Conservation (phyloP, 1,284 basidiomycete genomes). For the Rhizopogon parksii region DNA sequence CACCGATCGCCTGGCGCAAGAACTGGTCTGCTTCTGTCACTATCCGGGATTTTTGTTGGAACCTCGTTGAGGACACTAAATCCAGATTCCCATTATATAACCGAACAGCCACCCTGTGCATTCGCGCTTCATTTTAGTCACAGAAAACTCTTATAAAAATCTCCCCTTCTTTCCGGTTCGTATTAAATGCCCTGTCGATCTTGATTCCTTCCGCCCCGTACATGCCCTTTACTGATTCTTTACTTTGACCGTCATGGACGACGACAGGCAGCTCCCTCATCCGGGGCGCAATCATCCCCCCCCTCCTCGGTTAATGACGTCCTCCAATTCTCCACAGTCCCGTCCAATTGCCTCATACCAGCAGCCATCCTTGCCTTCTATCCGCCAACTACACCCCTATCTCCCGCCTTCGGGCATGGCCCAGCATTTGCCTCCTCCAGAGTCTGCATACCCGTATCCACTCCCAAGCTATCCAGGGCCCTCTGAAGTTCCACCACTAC, state of each 20-base stretch:
- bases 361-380: conserved; percentile 48
- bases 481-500: conserved; percentile 22
- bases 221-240: conserved; percentile 11
- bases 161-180: conserved; percentile 18
- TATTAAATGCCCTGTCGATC: conserved; percentile 17
- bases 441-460: conserved; percentile 22
- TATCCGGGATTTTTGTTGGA: conserved; percentile 25
- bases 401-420: conserved; percentile 36
- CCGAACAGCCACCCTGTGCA: conserved; percentile 21
- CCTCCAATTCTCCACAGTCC: conserved; percentile 16
- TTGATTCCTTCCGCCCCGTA: conserved; percentile 5
- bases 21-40: conserved; percentile 23
- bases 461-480: conserved; percentile 19
- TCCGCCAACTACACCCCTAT: conserved; percentile 58
- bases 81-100: conserved; percentile 23
- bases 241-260: conserved; percentile 19
- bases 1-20: conserved; percentile 21
- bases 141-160: conserved; percentile 18
- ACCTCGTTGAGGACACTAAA: conserved; percentile 14
- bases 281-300: conserved; percentile 23
- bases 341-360: conserved; percentile 25
- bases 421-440: conserved; percentile 19
- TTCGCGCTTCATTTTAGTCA: conserved; percentile 17
- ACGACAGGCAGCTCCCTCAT: conserved; percentile 27
- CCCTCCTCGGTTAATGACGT: conserved; percentile 17